These are phyloP conservation scores for Lepidium didymum DNA, from an alignment of 345 rosid genomes.

Conservation along the genomic window DNA sequence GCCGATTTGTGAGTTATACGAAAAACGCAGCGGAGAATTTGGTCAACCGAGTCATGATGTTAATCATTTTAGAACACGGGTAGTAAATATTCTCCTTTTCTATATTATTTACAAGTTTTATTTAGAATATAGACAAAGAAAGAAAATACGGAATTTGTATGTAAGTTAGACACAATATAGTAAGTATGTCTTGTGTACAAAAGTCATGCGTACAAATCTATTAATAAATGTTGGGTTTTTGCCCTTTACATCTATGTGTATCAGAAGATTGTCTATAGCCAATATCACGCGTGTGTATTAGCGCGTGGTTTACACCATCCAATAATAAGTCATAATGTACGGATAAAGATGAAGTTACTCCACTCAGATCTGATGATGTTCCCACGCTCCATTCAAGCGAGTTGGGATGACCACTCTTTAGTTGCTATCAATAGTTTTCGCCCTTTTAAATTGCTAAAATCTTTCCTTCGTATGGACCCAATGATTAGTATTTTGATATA, in stretches of 20 bases:
- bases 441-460: neutral
- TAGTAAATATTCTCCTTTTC: too few species aligned
- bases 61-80: too few species aligned
- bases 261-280: neutral
- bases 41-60: too few species aligned
- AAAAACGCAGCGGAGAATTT: too few species aligned
- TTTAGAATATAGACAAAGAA: too few species aligned
- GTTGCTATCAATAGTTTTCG: slow-evolving; percentile 13
- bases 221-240: neutral
- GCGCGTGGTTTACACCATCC: neutral
- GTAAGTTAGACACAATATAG: neutral
- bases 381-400: neutral
- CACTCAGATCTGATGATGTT: neutral
- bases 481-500: neutral
- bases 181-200: neutral
- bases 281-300: neutral
- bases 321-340: neutral
- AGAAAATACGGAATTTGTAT: neutral
- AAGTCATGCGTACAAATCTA: slow-evolving; percentile 7
- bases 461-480: neutral
- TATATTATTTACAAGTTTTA: too few species aligned
- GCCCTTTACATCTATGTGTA: neutral
- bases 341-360: slow-evolving; percentile 5
- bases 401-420: neutral
- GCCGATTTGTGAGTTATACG: too few species aligned